These are phyloP conservation scores for Xylaria sp. DNA, from an alignment of 2,329 filamentous ascomycete species.

Conservation along the genomic window DNA sequence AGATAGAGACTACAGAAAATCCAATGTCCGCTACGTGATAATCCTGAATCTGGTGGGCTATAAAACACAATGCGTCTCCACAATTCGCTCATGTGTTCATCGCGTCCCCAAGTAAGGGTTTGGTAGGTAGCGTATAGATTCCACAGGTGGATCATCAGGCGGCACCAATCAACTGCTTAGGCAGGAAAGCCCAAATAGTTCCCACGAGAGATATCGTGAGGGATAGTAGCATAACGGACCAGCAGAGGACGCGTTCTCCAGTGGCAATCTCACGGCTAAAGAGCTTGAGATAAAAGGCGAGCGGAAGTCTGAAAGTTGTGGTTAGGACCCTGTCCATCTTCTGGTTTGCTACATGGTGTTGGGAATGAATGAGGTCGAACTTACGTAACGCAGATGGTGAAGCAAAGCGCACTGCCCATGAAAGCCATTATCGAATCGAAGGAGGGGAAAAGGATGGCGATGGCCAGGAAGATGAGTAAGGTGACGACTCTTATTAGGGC, in stretches of 20 bases:
- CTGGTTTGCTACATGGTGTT: background rate
- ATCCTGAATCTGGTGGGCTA: background rate
- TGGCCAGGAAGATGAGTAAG: slow-evolving; percentile 76
- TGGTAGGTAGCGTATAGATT: background rate
- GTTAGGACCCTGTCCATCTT: background rate
- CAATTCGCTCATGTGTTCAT: background rate
- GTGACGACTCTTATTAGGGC: slow-evolving; percentile 71
- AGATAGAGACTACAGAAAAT: background rate
- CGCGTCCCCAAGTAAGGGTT: background rate
- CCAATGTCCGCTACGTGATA: background rate
- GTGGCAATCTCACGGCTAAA: slow-evolving; percentile 77
- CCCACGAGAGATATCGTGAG: slow-evolving; percentile 76
- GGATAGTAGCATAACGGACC: slow-evolving; percentile 75
- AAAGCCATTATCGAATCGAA: slow-evolving; percentile 94
- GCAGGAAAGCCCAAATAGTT: slow-evolving; percentile 88
- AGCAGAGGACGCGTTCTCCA: slow-evolving; percentile 73
- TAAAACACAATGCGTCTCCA: background rate
- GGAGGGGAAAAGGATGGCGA: slow-evolving; percentile 75
- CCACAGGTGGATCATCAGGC: slow-evolving; percentile 2
- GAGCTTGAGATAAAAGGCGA: slow-evolving; percentile 90
- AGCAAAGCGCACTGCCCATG: slow-evolving; percentile 89
- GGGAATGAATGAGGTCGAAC: slow-evolving; percentile 42
- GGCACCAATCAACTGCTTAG: slow-evolving; percentile 75
- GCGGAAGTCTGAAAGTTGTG: slow-evolving; percentile 67
- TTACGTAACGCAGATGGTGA: slow-evolving; percentile 88